Base-by-base conservation (phyloP, 2,329 filamentous ascomycete genomes). In the Paecilomyces niveus region DNA sequence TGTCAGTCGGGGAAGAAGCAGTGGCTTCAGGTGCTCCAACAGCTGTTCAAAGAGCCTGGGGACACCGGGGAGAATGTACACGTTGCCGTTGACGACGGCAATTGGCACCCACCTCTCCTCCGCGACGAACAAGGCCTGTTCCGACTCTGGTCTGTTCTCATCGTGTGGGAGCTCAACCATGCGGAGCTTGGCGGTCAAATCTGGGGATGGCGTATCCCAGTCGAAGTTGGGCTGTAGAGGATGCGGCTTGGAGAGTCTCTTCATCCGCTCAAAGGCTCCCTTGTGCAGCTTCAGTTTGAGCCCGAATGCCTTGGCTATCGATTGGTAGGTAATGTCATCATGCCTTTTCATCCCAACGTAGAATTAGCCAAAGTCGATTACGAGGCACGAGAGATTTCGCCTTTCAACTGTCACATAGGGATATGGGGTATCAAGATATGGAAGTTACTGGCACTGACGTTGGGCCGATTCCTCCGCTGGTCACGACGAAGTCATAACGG, bases 291-390 rank as follows among this genome's bases (percentile, higher is more conserved):
- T 83, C 18, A 97, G 79, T 13, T 87, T 84, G 7, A 97, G 80
- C 51, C 80, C 77, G 72, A 97, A 97, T 7, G 92, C 94, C 72
- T 91, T 92, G 63, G 90, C 92, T 72, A 99, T 95, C 45, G 91
- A 93, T 70, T 89, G 82, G 77, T 99, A 99, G 26, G 94, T 97
- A 66, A 97, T 97, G 72, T 99, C 94, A 74, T 99, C 94, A 79
- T 97, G 93, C 58, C 90, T 95, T 65, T 62, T 54, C n/a, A 22
- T 21, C n/a, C n/a, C 8, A 32, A 39, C 49, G 22, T 51, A 18
- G 26, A 53, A 58, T 62, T 53, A 63, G 60, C 57, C 21, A 13
- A 5, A 10, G 7, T 29, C 21, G 22, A 52, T 21, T 18, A 4
- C 21, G 26, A 21, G 21, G 10, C 7, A 15, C 50, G 13, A 24